Percentiles rank a stretch among this genome's conserved stretches.
Conservation (phyloP, 2,329 filamentous ascomycete species). For the Hymenotorrendiella dingleyae region DNA sequence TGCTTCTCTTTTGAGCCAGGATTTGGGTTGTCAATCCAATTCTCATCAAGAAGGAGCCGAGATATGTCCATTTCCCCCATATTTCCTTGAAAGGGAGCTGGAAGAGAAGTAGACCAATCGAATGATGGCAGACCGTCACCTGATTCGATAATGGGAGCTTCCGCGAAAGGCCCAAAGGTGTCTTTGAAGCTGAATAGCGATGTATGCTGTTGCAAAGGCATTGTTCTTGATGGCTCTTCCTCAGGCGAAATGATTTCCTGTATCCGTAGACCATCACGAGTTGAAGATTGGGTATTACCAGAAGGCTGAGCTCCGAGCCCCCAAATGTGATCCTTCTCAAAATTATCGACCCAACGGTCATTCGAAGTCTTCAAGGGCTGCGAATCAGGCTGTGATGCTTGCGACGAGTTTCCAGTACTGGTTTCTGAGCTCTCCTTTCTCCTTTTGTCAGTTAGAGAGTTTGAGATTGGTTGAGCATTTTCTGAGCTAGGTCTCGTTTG, state of each 20-base stretch:
- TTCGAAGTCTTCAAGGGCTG: too few relatives aligned
- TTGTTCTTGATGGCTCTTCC: slow-evolving; percentile 8
- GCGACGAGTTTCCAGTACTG: too few relatives aligned
- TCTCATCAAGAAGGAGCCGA: slow-evolving; percentile 52
- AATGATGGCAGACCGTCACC: slow-evolving; percentile 35
- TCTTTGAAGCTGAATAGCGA: slow-evolving; percentile 15
- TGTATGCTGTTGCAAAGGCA: slow-evolving; percentile 8
- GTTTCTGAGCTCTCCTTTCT: slow-evolving; percentile 3
- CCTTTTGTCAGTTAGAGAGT: not conserved
- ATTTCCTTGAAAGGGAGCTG: slow-evolving; percentile 36
- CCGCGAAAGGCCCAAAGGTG: slow-evolving; percentile 16
- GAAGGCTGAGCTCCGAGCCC: not conserved
- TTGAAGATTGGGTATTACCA: slow-evolving; percentile 10
- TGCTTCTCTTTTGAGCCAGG: slow-evolving; percentile 22
- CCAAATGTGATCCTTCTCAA: not conserved
- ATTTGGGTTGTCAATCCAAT: slow-evolving; percentile 23
- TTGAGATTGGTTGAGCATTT: too few relatives aligned
- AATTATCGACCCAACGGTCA: slow-evolving; percentile 1
- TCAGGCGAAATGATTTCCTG: slow-evolving; percentile 26
- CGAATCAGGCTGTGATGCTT: too few relatives aligned
- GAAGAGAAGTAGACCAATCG: slow-evolving; percentile 40
- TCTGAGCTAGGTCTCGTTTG: too few relatives aligned
- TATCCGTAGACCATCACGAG: slow-evolving; percentile 25
- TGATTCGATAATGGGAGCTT: slow-evolving; percentile 18
- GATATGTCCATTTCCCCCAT: slow-evolving; percentile 58